Conservation (phyloP, 345 rosid species). For the Populus pruinosa region DNA sequence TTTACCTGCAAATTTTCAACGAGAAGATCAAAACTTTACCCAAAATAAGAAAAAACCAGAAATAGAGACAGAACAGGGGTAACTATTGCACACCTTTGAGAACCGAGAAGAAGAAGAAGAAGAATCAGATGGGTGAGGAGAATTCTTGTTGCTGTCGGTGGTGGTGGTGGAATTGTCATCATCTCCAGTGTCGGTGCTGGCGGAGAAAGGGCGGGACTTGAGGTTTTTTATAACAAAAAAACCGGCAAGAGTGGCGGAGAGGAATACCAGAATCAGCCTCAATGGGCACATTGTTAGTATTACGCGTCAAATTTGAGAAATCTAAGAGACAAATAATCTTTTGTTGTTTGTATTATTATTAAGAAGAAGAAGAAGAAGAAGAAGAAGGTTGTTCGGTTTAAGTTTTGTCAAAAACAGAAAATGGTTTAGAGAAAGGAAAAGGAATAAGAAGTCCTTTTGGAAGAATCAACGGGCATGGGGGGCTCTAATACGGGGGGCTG, state of each 20-base stretch:
- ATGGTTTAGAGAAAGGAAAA: not conserved
- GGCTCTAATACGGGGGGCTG: not conserved
- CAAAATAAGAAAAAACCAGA: not conserved
- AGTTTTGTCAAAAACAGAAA: not conserved
- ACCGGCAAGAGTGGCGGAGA: constrained; percentile 82
- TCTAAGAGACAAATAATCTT: not conserved
- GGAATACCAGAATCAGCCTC: constrained; percentile 78
- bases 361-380: not conserved
- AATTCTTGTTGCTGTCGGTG: constrained; percentile 26
- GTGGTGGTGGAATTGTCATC: constrained; percentile 5
- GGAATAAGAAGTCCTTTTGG: not conserved
- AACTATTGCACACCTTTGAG: constrained; percentile 19
- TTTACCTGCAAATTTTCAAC: constrained; percentile 30
- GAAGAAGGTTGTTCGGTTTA: not conserved
- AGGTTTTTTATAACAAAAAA: constrained; percentile 55
- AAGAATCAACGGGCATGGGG: not conserved
- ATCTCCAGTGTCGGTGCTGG: constrained; percentile 17
- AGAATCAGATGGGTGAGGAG: not conserved
- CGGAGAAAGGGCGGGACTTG: constrained; percentile 28
- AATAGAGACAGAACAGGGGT: not conserved
- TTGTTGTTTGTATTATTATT: not conserved
- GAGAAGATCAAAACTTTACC: not conserved
- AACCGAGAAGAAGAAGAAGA: not conserved
- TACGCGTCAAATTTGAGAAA: not conserved
- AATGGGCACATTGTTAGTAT: constrained; percentile 62